phyloP scores from a whole-genome alignment of 1,284 basidiomycete species.

The Melampsora abietis-canadensis region DNA sequence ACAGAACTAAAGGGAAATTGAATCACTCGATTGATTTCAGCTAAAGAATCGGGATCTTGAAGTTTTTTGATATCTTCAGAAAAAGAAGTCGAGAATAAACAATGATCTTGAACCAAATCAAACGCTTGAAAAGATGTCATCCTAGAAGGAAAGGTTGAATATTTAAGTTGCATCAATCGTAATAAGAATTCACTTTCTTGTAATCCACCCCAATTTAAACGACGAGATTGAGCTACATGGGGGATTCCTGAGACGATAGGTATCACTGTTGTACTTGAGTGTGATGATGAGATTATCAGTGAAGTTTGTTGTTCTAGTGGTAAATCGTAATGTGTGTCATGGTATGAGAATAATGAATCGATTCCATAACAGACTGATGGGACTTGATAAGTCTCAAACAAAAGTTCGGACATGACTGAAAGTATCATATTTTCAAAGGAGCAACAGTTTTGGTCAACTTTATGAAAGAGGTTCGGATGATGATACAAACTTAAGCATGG shows the following conservation, averaged over 20 bases:
- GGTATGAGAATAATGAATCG: constrained; percentile 90
- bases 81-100: constrained; percentile 73
- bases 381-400: constrained; percentile 90
- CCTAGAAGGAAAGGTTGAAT: constrained; percentile 73
- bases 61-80: constrained; percentile 65
- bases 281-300: constrained; percentile 76
- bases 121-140: constrained; percentile 60
- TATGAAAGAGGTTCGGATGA: neutral
- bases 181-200: constrained; percentile 87
- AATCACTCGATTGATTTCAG: constrained; percentile 67
- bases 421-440: neutral
- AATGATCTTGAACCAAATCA: constrained; percentile 69
- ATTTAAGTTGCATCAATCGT: constrained; percentile 90
- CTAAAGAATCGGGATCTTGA: constrained; percentile 64
- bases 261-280: constrained; percentile 78
- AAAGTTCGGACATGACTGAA: constrained; percentile 85
- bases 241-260: constrained; percentile 77
- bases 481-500: constrained; percentile 37
- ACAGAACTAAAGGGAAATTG: constrained; percentile 78
- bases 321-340: constrained; percentile 62
- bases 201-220: constrained; percentile 88
- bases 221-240: constrained; percentile 69
- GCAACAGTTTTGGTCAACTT: neutral
- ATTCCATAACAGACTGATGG: constrained; percentile 84
- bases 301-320: constrained; percentile 62